Evolutionary conservation across 1,284 basidiomycete species (phyloP).

Genomic region (Malassezia obtusa): DNA sequence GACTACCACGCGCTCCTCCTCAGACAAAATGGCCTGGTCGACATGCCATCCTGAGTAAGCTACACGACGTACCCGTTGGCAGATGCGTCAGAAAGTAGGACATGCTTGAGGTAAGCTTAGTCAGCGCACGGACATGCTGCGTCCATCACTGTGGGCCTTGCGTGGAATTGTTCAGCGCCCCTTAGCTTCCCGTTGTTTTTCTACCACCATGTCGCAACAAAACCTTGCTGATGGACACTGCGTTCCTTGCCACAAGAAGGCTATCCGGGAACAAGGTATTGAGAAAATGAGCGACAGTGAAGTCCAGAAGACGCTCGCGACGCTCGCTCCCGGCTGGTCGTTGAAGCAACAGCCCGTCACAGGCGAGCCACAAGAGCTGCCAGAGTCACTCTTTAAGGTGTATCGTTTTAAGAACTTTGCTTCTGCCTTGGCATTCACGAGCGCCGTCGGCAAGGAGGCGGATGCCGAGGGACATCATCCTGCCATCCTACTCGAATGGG

Average conservation of each 20-base stretch:
- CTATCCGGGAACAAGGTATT: slow-evolving; percentile 15
- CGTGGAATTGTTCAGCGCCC: background rate
- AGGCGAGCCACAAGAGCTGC: slow-evolving; percentile 15
- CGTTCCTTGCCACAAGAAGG: slow-evolving; percentile 15
- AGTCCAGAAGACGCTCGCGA: slow-evolving; percentile 15
- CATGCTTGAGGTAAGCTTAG: slow-evolving; percentile 31
- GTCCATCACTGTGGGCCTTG: background rate
- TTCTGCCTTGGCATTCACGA: slow-evolving; percentile 28
- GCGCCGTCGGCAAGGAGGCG: slow-evolving; percentile 26
- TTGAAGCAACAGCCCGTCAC: slow-evolving; percentile 26
- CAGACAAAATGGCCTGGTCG: slow-evolving; percentile 78
- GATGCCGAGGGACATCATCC: slow-evolving; percentile 42
- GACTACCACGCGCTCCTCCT: slow-evolving; percentile 90
- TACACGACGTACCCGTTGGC: slow-evolving; percentile 58
- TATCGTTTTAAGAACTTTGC: slow-evolving; percentile 38
- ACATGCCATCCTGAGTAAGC: slow-evolving; percentile 37
- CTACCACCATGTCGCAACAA: background rate
- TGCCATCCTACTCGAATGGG: slow-evolving; percentile 41
- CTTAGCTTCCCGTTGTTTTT: background rate
- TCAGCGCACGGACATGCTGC: slow-evolving; percentile 2
- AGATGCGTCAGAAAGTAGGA: slow-evolving; percentile 72
- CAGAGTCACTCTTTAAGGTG: slow-evolving; percentile 26
- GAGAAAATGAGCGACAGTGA: slow-evolving; percentile 4
- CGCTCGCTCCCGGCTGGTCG: slow-evolving; percentile 25
- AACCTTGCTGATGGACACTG: background rate